phyloP scores from a whole-genome alignment of 2,329 filamentous ascomycete genomes.

The Xenosphaeropsis pyriputrescens region DNA sequence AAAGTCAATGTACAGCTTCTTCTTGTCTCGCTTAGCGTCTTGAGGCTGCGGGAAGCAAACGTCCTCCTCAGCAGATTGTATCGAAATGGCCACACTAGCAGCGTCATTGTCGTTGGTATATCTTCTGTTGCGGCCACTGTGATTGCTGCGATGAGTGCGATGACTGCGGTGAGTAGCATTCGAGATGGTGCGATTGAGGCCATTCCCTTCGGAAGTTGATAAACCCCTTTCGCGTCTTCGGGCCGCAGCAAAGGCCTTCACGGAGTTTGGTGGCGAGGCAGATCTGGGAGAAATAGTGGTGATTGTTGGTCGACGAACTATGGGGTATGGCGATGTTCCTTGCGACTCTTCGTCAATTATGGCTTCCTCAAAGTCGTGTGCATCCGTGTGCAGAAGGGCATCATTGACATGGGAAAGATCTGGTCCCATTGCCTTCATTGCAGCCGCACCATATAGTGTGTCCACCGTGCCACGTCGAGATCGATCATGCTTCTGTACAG shows the following conservation, averaged over 20 bases:
- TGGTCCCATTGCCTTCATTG: constrained; percentile 5
- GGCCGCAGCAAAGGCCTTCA: constrained; percentile 88
- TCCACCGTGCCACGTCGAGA: constrained; percentile 60
- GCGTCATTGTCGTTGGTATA: constrained; percentile 46
- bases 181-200: constrained; percentile 58
- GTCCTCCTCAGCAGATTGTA: constrained; percentile 68
- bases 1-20: constrained; percentile 76
- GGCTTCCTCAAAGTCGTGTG: constrained; percentile 79
- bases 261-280: constrained; percentile 83
- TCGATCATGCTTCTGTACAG: constrained; percentile 43
- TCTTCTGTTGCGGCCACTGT: constrained; percentile 35
- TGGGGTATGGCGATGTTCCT: constrained; percentile 27
- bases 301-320: constrained; percentile 31
- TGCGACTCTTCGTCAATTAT: constrained; percentile 60
- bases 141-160: constrained; percentile 36
- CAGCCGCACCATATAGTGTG: constrained; percentile 42
- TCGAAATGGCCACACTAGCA: constrained; percentile 44
- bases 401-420: constrained; percentile 25
- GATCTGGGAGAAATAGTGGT: constrained; percentile 49
- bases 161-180: constrained; percentile 47
- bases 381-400: constrained; percentile 26
- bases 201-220: constrained; percentile 37
- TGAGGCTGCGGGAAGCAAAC: constrained; percentile 77
- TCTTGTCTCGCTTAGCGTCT: constrained; percentile 52
- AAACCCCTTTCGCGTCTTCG: constrained; percentile 65